Evolutionary conservation across 257 asterid species (phyloP).

Genomic region (Echites panduratus): DNA sequence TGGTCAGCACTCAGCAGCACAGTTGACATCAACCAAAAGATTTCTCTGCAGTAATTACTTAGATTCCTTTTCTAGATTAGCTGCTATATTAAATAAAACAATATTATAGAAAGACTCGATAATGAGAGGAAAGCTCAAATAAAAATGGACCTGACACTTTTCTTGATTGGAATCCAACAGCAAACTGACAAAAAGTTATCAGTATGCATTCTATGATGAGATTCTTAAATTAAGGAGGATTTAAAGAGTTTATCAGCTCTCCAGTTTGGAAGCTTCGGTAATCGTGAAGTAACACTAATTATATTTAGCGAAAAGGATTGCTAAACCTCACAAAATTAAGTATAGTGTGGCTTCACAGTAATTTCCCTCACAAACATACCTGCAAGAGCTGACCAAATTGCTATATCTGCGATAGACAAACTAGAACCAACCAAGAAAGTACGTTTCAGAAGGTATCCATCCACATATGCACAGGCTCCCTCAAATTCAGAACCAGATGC

Average conservation of each 20-base stretch:
- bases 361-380: slow-evolving; percentile 32
- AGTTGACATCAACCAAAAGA: not conserved
- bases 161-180: not conserved
- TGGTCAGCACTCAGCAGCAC: not conserved
- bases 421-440: slow-evolving; percentile 65
- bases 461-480: slow-evolving; percentile 75
- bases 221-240: not conserved
- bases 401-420: slow-evolving; percentile 77
- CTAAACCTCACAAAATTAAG: not conserved
- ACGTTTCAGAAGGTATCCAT: slow-evolving; percentile 47
- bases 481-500: slow-evolving; percentile 84
- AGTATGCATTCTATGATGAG: not conserved
- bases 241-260: not conserved
- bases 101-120: not conserved
- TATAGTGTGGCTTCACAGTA: not conserved
- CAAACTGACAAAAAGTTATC: not conserved
- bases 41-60: not conserved
- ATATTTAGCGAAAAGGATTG: not conserved
- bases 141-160: not conserved
- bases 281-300: not conserved
- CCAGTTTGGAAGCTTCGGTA: not conserved
- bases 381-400: slow-evolving; percentile 86
- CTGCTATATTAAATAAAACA: not conserved
- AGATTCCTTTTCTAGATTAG: not conserved
- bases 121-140: not conserved